Conservation (phyloP, 2,329 filamentous ascomycete genomes). For the Xylariaceae sp. region DNA sequence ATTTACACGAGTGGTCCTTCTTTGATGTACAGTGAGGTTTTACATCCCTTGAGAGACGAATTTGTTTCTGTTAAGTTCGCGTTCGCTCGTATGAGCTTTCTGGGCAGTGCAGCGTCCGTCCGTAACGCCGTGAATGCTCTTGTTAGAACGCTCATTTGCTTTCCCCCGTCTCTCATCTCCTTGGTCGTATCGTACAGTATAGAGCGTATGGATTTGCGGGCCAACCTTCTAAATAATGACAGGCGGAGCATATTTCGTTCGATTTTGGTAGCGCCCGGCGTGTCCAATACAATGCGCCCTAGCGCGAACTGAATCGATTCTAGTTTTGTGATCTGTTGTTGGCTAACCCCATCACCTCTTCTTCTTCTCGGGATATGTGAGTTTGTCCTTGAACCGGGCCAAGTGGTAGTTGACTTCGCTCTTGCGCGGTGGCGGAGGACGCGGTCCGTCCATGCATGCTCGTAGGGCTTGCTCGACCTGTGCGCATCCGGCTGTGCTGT, state of each 20-base stretch:
- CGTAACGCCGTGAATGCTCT: constrained; percentile 12
- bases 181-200: constrained; percentile 12
- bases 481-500: constrained; percentile 65
- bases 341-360: constrained; percentile 38
- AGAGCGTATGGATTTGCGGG: neutral
- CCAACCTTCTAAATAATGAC: neutral
- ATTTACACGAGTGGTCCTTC: constrained; percentile 13
- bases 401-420: constrained; percentile 94
- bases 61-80: neutral
- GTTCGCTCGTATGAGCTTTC: neutral
- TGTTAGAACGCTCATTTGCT: neutral
- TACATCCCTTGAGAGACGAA: neutral
- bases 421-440: constrained; percentile 61
- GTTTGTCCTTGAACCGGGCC: constrained; percentile 74
- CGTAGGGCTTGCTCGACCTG: constrained; percentile 67
- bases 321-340: too few species aligned
- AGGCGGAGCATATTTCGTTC: neutral
- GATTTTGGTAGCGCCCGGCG: neutral
- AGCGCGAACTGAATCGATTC: neutral
- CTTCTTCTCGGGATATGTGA: constrained; percentile 65
- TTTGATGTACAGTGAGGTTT: constrained; percentile 14
- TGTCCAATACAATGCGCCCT: neutral
- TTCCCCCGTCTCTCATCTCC: neutral
- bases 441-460: constrained; percentile 80
- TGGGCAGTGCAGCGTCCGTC: neutral